Base-by-base conservation (phyloP, 306 rosid species). In the Trichosanthes truncata region DNA sequence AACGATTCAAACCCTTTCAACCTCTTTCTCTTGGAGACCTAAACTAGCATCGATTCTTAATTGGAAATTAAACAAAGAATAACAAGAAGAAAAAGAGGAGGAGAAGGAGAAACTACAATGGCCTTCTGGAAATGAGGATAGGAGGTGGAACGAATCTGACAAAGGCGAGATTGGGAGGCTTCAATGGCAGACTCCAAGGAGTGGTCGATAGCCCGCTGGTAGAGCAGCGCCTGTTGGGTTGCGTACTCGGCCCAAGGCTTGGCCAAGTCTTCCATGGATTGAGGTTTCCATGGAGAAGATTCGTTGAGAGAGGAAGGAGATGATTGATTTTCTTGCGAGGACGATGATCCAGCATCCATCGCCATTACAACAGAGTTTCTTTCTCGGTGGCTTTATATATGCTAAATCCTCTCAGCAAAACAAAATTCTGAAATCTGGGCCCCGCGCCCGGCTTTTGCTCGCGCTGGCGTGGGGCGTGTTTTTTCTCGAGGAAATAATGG, bases 121-220 rank as follows among this genome's bases (percentile, higher is more conserved):
- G 92, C 81, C 18, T 87, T 91, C n/a, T 83, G 77, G 74, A 87
- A 81, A 90, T 92, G 92, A 61, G 90, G 93, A 0, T 90, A 87
- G 78, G 97, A 88, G 41, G 93, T 91, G 63, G 92, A 88, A 11
- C 87, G 91, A 79, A 94, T 89, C 87, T 92, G 89, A 53, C 89
- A 89, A 45, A 94, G 78, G 29, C 92, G 92, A 36, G 89, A 84
- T 40, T 84, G 87, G 45, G 95, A 89, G 57, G 89, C 87, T 81
- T 87, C 83, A 31, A 89, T 20, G 35, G 97, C 78, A 74, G 95
- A 88, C 10, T 89, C 90, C 40, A 91, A 26, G 7, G 90, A 80
- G 35, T 89, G 92, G 67, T 89, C 79, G 49, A 85, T 60, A 63
- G 80, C 79, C 78, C 84, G 85, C 79, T 90, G 89, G 84, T 94